Percentiles rank a stretch among this genome's conserved stretches.
Conservation (phyloP, 2,329 filamentous ascomycete species). For the Colletotrichum musae region DNA sequence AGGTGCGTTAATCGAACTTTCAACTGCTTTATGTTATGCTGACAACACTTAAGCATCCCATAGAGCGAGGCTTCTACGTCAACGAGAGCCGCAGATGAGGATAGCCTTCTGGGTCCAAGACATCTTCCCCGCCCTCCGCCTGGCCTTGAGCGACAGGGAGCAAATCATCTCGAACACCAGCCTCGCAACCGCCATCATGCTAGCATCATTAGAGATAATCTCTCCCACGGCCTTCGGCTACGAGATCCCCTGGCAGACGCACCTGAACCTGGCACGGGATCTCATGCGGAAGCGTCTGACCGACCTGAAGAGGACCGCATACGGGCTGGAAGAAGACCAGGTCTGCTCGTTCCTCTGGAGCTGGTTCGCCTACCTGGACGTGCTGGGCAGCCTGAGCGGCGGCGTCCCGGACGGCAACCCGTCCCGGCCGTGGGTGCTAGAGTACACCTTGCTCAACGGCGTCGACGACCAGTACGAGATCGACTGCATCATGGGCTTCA, state of each 20-base stretch:
- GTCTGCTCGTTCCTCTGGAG: constrained; percentile 82
- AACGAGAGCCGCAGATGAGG: constrained; percentile 81
- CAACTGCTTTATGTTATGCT: neutral
- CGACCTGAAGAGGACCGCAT: constrained; percentile 49
- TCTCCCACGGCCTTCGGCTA: constrained; percentile 86
- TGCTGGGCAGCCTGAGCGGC: constrained; percentile 80
- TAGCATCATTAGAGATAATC: constrained; percentile 86
- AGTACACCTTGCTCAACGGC: constrained; percentile 64
- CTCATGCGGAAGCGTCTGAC: constrained; percentile 76
- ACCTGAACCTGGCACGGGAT: constrained; percentile 81
- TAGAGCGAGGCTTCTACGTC: constrained; percentile 79
- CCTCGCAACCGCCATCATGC: constrained; percentile 87
- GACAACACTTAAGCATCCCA: constrained; percentile 74
- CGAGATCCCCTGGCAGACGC: constrained; percentile 85
- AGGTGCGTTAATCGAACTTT: constrained; percentile 46
- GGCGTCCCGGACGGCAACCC: constrained; percentile 65
- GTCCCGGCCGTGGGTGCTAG: constrained; percentile 66
- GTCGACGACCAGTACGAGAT: constrained; percentile 75
- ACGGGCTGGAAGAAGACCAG: constrained; percentile 66
- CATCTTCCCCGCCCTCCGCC: constrained; percentile 80
- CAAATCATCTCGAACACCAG: constrained; percentile 79
- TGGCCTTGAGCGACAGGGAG: constrained; percentile 73
- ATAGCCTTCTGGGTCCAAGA: constrained; percentile 87
- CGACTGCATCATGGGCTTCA: constrained; percentile 87
- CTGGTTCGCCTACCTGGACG: constrained; percentile 89